Evolutionary conservation across 176 grass and related monocot species (phyloP).

Genomic region (Tuctoria greenei): DNA sequence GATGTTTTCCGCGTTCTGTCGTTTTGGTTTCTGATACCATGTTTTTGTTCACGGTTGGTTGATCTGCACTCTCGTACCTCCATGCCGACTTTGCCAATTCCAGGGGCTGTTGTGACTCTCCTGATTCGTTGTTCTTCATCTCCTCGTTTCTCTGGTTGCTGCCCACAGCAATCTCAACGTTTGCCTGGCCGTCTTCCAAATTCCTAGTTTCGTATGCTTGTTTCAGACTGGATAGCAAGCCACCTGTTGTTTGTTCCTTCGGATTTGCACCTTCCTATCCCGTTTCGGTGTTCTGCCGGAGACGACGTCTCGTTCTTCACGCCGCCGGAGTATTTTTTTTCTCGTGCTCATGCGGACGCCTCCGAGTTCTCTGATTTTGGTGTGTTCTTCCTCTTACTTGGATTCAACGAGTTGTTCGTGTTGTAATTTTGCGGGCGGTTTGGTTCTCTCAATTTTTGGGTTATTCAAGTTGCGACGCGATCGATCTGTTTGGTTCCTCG

Average conservation of each 20-base stretch:
- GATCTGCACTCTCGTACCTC: constrained; percentile 10
- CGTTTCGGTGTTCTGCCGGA: neutral
- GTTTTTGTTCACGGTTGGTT: constrained; percentile 6
- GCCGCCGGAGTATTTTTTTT: neutral
- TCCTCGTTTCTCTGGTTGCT: neutral
- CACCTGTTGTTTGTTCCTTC: neutral
- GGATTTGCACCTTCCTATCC: neutral
- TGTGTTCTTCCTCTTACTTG: neutral
- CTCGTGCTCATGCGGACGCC: neutral
- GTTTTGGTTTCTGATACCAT: neutral
- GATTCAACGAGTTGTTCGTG: neutral
- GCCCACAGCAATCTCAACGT: neutral
- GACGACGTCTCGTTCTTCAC: constrained; percentile 18
- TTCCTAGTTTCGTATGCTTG: neutral
- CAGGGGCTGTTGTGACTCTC: neutral
- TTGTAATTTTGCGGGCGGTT: constrained; percentile 22
- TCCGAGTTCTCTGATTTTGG: neutral
- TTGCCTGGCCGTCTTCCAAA: neutral
- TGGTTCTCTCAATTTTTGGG: neutral
- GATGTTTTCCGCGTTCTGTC: neutral
- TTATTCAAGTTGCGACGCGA: neutral
- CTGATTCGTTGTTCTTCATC: constrained; percentile 1
- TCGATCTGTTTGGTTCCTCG: constrained; percentile 17
- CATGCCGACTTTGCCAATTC: constrained; percentile 1
- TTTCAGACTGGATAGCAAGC: neutral